A percentile compares a stretch with the other conserved stretches of the same genome.
These are phyloP conservation scores for Lasiodiplodia theobromae DNA, from an alignment of 2,329 filamentous ascomycete genomes.

Conservation along the genomic window DNA sequence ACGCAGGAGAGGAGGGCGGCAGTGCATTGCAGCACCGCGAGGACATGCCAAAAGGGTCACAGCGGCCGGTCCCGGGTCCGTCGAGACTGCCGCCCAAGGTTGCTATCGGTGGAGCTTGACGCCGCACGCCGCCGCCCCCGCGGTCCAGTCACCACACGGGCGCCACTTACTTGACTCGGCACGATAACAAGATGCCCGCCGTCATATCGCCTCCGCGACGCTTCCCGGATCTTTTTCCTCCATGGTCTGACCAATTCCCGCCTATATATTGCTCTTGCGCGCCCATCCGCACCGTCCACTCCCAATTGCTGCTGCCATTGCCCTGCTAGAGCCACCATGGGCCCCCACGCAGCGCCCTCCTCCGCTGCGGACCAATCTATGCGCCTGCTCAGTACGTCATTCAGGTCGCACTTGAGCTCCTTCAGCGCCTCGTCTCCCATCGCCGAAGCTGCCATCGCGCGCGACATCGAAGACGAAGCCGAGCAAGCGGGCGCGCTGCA, in stretches of 20 bases:
- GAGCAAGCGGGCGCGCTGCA: neutral
- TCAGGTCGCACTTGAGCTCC: slow-evolving; percentile 33
- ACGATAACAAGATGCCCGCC: slow-evolving; percentile 25
- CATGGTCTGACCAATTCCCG: slow-evolving; percentile 10
- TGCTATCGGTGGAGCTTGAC: slow-evolving; percentile 9
- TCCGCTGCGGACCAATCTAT: slow-evolving; percentile 14
- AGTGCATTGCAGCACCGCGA: neutral
- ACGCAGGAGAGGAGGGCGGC: neutral
- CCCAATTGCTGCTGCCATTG: neutral
- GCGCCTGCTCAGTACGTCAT: slow-evolving; percentile 31
- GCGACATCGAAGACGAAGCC: slow-evolving; percentile 45
- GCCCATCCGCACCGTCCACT: neutral
- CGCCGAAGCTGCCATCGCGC: slow-evolving; percentile 48
- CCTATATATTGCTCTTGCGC: slow-evolving; percentile 8
- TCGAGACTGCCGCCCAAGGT: neutral
- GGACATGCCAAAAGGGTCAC: slow-evolving; percentile 19
- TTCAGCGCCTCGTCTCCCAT: slow-evolving; percentile 40
- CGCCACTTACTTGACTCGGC: slow-evolving; percentile 20
- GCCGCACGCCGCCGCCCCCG: slow-evolving; percentile 23
- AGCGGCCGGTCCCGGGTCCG: neutral
- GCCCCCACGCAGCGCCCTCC: slow-evolving; percentile 2
- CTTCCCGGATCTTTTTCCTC: slow-evolving; percentile 12
- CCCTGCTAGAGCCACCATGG: slow-evolving; percentile 12
- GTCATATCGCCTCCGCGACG: slow-evolving; percentile 11
- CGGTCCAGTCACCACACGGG: slow-evolving; percentile 19